Evolutionary conservation across 345 rosid species (phyloP), one percentile per base, ranked within the genome.

Genomic region (Eucalyptus viminalis): DNA sequence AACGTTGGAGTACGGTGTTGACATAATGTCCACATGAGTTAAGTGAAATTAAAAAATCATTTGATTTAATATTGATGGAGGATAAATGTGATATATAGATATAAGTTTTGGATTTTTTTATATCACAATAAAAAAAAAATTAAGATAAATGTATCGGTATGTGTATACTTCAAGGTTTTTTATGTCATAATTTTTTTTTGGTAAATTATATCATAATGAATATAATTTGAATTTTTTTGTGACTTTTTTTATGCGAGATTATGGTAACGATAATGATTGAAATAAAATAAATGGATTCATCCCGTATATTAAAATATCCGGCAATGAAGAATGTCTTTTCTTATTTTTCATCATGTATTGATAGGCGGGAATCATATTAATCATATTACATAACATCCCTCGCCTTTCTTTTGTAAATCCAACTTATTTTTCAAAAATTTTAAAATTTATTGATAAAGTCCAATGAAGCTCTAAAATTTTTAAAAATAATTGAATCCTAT

Each of bases 1-100:
- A 17, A 7, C 9, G 9, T 3, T 0, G 2, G 22, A 21, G 2
- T 2, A 9, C 1, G 3, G 11, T 54, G 11, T 21, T 54, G 60
- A 54, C 25, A 22, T 54, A 22, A 4, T 9, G 25, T 22, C 5
- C 27, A 22, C 5, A 1, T 54, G 60, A 9, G 11, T 22, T 54
- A 54, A 54, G 27, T 54, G 11, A 54, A 54, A 22, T 54, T 54
- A 22, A 21, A 54, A 54, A 54, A 22, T 54, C 12, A 54, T 54
- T 54, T 2, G 27, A 54, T 22, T 7, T 4, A 22, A 54, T 54
- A 22, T 22, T 54, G 27, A 54, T 22, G 60, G 60, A 54, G 27
- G 27, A 4, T 54, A 54, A 54, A 54, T 54, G 60, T 22, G 12
- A 21, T 54, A 22, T 3, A 54, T 17, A 51, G 22, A 51, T 4